A percentile compares a stretch with the other conserved stretches of the same genome.
phyloP scores from a whole-genome alignment of 768 basidiomycete species.

The Goffeauzyma gilvescens region DNA sequence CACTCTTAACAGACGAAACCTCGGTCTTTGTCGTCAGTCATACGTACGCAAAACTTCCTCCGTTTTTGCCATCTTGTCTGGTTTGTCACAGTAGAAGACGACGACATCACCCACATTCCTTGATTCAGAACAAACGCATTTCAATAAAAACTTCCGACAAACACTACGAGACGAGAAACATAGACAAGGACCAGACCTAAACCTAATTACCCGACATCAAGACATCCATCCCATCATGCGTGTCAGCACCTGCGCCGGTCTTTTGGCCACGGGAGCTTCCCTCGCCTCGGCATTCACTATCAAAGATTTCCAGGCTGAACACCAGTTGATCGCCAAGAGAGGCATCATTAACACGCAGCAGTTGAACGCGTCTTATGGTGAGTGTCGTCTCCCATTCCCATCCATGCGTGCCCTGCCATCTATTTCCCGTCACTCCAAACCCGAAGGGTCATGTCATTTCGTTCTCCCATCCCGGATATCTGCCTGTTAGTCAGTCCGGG shows the following conservation, averaged over 20 bases:
- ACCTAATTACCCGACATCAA: not conserved
- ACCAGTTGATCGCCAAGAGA: slow-evolving; percentile 1
- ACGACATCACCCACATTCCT: too few species aligned
- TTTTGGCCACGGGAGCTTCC: slow-evolving; percentile 2
- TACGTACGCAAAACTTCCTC: too few species aligned
- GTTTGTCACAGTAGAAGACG: too few species aligned
- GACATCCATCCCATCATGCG: not conserved
- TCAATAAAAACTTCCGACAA: too few species aligned
- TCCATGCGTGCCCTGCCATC: not conserved
- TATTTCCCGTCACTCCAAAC: not conserved
- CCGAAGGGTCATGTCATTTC: not conserved
- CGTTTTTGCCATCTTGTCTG: too few species aligned
- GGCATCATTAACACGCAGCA: slow-evolving; percentile 3
- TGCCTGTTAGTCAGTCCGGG: not conserved
- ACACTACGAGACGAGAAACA: too few species aligned
- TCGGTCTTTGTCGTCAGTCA: too few species aligned
- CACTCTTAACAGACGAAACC: too few species aligned
- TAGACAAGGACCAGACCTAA: too few species aligned
- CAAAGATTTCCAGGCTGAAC: slow-evolving; percentile 2
- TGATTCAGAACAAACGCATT: too few species aligned
- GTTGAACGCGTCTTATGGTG: slow-evolving; percentile 2
- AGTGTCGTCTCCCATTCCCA: not conserved
- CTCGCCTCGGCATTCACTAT: slow-evolving; percentile 1
- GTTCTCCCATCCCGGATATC: not conserved
- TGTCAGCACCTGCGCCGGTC: not conserved